Base-by-base conservation (phyloP, 1,284 basidiomycete genomes). In the Leccinum subrobustum region DNA sequence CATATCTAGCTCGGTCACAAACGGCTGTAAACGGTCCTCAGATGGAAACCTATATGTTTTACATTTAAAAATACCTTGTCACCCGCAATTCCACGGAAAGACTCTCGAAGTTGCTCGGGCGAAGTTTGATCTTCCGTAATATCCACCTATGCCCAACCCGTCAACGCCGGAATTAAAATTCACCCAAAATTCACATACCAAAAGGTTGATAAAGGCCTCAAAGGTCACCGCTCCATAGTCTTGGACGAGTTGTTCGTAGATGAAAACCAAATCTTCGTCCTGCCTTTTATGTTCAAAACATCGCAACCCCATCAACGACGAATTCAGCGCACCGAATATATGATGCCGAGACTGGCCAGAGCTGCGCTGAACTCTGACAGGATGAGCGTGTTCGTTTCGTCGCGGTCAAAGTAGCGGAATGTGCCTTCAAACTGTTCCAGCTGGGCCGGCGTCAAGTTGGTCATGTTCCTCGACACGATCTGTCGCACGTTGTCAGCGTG, bases 391-490 rank as follows among this genome's bases (percentile, higher is more conserved):
- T 98, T 97, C 53, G 89, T 87, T 67, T 93, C 91, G 68, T 98
- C 95, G 66, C 89, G 89, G 76, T 98, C 96, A 72, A 99, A 99
- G 77, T 98, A 96, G 60, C 96, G 87, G 85, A 98, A 99, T 1
- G 96, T 97, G 70, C 90, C 88, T 74, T 98, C 96, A 67, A 98
- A 98, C 73, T 98, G 96, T 75, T 98, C 96, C 25, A 98, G 81
- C 73, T 98, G 95, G 3, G 95, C 95, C 0, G 97, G 95, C 0
- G 96, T 97, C 64, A 98, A 77, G 71, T 95, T 95, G 27, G 92
- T 92, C 85, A 93, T 89, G 64, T 93, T 93, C 52, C 92, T 82
- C 6, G 96, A 96, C 1, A 98, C 92, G 69, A 98, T 94, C 90
- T 94, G 64, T 14, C n/a, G n/a, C 31, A 3, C 18, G 55, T 70